Percentiles rank a stretch among this genome's conserved stretches.
phyloP scores from a whole-genome alignment of 2,329 filamentous ascomycete genomes.

The Colletotrichum plurivorum region DNA sequence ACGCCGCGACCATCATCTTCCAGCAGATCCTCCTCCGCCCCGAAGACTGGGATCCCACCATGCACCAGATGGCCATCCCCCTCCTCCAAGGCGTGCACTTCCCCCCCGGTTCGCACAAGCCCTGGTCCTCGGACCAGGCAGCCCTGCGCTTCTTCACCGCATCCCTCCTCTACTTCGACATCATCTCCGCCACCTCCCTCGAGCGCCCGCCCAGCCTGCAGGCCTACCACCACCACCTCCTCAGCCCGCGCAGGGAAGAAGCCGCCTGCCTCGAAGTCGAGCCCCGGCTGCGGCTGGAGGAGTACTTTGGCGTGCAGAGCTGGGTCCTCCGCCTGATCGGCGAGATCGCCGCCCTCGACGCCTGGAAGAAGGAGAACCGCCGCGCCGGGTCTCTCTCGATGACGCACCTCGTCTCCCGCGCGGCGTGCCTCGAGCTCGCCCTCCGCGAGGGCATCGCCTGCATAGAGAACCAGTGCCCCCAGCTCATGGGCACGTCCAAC shows the following conservation, averaged over 20 bases:
- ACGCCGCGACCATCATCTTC: slow-evolving; percentile 65
- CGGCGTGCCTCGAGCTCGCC: slow-evolving; percentile 36
- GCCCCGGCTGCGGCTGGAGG: slow-evolving; percentile 58
- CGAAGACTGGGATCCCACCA: slow-evolving; percentile 53
- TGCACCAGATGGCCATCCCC: slow-evolving; percentile 44
- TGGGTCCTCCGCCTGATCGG: slow-evolving; percentile 70
- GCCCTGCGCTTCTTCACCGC: slow-evolving; percentile 63
- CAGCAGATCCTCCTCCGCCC: slow-evolving; percentile 58
- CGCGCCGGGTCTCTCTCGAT: slow-evolving; percentile 59
- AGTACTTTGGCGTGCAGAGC: slow-evolving; percentile 56
- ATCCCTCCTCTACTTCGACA: slow-evolving; percentile 63
- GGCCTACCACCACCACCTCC: slow-evolving; percentile 56
- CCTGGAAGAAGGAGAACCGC: slow-evolving; percentile 67
- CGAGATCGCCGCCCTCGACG: slow-evolving; percentile 66
- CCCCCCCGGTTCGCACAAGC: slow-evolving; percentile 46
- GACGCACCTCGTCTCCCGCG: slow-evolving; percentile 56
- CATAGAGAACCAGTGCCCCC: slow-evolving; percentile 39
- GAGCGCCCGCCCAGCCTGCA: slow-evolving; percentile 58
- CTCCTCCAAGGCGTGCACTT: slow-evolving; percentile 29
- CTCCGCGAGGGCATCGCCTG: slow-evolving; percentile 41
- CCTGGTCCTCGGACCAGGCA: slow-evolving; percentile 62
- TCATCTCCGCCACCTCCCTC: slow-evolving; percentile 63
- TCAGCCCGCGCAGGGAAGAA: slow-evolving; percentile 49
- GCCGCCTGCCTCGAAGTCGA: slow-evolving; percentile 25
- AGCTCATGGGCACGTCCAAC: slow-evolving; percentile 35